These are phyloP conservation scores for Saprolegnia diclina DNA, from an alignment of 352 stramenopile species.

Conservation along the genomic window DNA sequence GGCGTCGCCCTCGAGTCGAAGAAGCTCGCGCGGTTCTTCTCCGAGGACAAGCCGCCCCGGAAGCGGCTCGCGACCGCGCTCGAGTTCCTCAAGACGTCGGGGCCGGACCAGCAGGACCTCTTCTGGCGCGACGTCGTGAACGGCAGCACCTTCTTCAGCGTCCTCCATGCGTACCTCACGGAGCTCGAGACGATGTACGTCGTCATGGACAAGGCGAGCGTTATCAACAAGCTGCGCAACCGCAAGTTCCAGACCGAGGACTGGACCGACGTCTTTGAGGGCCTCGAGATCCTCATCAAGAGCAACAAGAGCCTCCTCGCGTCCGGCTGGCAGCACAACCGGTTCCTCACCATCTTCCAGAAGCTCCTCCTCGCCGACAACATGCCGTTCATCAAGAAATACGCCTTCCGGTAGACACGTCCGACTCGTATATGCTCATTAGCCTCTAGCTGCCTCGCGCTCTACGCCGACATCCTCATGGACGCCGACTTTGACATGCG, in stretches of 20 bases:
- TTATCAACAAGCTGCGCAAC: conserved; percentile 65
- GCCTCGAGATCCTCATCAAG: conserved; percentile 72
- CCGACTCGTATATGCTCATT: too few species aligned
- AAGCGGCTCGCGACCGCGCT: conserved; percentile 79
- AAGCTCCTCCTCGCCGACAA: conserved; percentile 84
- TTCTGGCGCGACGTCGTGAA: conserved; percentile 76
- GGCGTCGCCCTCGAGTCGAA: conserved; percentile 44
- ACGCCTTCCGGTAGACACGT: conserved; percentile 59
- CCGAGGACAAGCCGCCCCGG: conserved; percentile 65
- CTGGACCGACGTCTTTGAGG: conserved; percentile 86
- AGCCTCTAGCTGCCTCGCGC: conserved; percentile 45
- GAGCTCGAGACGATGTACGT: conserved; percentile 78
- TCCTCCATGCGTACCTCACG: conserved; percentile 74
- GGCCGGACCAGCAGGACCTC: conserved; percentile 38
- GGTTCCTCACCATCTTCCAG: conserved; percentile 73
- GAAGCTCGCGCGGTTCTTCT: conserved; percentile 83
- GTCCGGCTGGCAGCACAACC: conserved; percentile 77
- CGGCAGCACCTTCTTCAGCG: conserved; percentile 60
- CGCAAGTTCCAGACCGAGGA: conserved; percentile 83
- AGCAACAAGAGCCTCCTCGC: conserved; percentile 60
- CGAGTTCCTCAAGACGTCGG: conserved; percentile 72
- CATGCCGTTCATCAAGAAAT: conserved; percentile 86
- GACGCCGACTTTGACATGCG: conserved; percentile 40
- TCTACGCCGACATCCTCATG: conserved; percentile 58
- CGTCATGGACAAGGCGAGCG: conserved; percentile 59